phyloP scores from a whole-genome alignment of 495 filamentous ascomycete genomes.

The Neurospora sp. region DNA sequence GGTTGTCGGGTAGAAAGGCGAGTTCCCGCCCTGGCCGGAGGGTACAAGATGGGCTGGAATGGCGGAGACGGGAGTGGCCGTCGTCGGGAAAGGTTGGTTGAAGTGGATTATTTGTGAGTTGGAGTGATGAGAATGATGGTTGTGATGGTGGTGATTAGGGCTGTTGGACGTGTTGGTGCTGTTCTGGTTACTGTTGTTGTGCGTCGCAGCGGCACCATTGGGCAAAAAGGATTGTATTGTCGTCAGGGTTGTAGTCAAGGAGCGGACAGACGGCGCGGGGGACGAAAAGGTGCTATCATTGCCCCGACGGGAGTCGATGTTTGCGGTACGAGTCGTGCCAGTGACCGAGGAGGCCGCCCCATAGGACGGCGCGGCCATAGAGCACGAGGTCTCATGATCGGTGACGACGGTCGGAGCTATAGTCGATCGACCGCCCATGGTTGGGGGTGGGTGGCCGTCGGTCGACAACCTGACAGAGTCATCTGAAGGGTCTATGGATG shows the following conservation, averaged over 20 bases:
- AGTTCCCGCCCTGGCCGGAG: constrained; percentile 24
- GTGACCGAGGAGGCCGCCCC: constrained; percentile 50
- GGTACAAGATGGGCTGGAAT: constrained; percentile 69
- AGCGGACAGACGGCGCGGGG: constrained; percentile 81
- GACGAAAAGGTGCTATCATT: constrained; percentile 90
- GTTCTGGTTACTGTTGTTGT: constrained; percentile 42
- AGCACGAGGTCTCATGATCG: constrained; percentile 63
- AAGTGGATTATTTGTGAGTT: constrained; percentile 60
- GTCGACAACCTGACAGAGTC: constrained; percentile 47
- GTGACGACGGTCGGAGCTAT: constrained; percentile 72
- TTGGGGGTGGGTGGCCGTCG: constrained; percentile 48
- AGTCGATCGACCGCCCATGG: constrained; percentile 53
- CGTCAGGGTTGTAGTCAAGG: constrained; percentile 87
- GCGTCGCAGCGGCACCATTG: constrained; percentile 53
- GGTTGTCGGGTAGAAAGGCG: constrained; percentile 57
- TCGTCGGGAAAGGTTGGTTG: constrained; percentile 77
- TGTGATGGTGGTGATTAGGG: constrained; percentile 23
- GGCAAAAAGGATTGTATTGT: constrained; percentile 85
- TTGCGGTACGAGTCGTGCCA: constrained; percentile 56
- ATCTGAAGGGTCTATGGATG: constrained; percentile 30
- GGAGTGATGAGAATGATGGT: constrained; percentile 29
- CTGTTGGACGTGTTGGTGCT: constrained; percentile 23
- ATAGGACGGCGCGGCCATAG: constrained; percentile 69
- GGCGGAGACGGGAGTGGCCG: constrained; percentile 58
- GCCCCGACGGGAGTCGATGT: constrained; percentile 55